Conservation (phyloP, 2,329 filamentous ascomycete genomes). For the Whalleya microplaca region DNA sequence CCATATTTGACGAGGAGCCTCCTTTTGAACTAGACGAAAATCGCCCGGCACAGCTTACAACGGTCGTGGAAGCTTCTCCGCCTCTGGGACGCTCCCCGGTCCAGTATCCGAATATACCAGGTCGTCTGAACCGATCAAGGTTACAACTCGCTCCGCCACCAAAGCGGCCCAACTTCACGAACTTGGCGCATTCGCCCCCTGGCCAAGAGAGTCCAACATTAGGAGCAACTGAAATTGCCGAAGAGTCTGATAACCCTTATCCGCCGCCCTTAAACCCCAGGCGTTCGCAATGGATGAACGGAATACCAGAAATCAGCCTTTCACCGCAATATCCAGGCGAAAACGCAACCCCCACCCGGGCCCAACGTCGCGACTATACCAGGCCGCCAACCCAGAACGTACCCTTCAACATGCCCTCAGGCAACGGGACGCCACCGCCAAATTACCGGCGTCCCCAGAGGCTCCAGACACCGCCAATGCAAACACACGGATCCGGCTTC, state of each 20-base stretch:
- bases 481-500: conserved; percentile 32
- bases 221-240: conserved; percentile 36
- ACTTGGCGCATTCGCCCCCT: conserved; percentile 38
- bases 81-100: conserved; percentile 39
- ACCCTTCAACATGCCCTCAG: conserved; percentile 11
- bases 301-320: not conserved
- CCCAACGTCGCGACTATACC: conserved; percentile 6
- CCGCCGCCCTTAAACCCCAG: conserved; percentile 31
- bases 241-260: conserved; percentile 30
- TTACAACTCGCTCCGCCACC: conserved; percentile 40
- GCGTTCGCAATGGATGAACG: conserved; percentile 14
- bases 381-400: conserved; percentile 9
- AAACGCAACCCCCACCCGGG: not conserved
- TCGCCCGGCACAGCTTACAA: conserved; percentile 46
- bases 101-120: conserved; percentile 36
- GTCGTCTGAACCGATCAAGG: conserved; percentile 33
- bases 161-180: conserved; percentile 36
- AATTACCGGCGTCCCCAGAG: conserved; percentile 8
- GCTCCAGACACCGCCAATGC: conserved; percentile 18
- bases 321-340: not conserved
- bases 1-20: conserved; percentile 42
- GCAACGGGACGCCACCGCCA: not conserved
- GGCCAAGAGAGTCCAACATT: conserved; percentile 50
- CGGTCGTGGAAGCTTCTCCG: conserved; percentile 51
- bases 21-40: conserved; percentile 36